Base-by-base conservation (phyloP, 2,329 filamentous ascomycete genomes). In the Fusarium kyushuense region DNA sequence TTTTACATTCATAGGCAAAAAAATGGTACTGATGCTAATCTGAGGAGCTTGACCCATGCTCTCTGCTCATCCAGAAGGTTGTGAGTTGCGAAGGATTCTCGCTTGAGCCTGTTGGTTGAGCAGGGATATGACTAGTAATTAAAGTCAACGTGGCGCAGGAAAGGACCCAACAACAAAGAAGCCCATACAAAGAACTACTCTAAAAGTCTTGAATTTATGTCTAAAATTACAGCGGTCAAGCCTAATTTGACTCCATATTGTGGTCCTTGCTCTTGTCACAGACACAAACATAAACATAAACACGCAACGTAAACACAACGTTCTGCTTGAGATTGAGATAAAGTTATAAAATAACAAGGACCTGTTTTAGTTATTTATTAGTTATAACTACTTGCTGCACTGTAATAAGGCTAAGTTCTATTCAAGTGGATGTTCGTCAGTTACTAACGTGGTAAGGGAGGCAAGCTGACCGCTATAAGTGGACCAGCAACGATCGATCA, bases 341-440 rank as follows among this genome's bases (percentile, higher is more conserved):
- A 57, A 52, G 55, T 46, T 43, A 32, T 40, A 19, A 57, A 52
- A 58, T 46, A 41, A 48, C 38, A 47, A 16, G 32, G 62, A n/a
- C 45, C 58, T 41, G 46, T 42, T 53, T 42, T 48, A 57, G 42
- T 25, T 17, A 32, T 41, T 63, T 58, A 27, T 53, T 61, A 21
- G 60, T 33, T 33, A 41, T 21, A 38, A 13, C n/a, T 21, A n/a
- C 13, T 19, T 47, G 21, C 27, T 45, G 42, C 21, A 46, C 36
- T 23, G 47, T 43, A 49, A 52, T 69, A 69, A 70, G 66, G 66
- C 66, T 70, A 66, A 69, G 65, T 41, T 54, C 30, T 51, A 54
- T n/a, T 51, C 25, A 57, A 53, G 35, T 45, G 56, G 23, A 41
- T 35, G 42, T 30, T 46, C 25, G 10, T 36, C 21, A 36, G 23